These are phyloP conservation scores for Oryza longistaminata DNA, from an alignment of 176 grass and related monocot species.

Conservation along the genomic window DNA sequence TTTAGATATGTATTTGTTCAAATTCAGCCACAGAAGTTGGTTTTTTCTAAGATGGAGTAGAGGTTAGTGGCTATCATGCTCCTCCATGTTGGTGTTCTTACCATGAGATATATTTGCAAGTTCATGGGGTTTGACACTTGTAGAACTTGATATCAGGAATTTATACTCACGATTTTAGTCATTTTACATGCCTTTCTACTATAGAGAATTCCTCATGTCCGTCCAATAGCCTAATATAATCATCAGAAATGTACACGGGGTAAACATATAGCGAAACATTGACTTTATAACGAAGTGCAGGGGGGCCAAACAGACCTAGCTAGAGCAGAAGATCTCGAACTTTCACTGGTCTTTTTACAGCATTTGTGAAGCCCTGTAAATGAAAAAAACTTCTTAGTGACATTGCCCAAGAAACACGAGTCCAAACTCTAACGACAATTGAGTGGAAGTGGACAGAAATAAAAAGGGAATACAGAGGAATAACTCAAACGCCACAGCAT, in stretches of 20 bases:
- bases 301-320: slow-evolving; percentile 24
- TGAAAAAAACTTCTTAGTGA: slow-evolving; percentile 18
- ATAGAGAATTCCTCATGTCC: background rate
- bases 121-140: background rate
- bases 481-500: background rate
- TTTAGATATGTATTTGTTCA: too few species aligned
- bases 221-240: background rate
- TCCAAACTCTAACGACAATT: background rate
- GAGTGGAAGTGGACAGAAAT: background rate
- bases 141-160: background rate
- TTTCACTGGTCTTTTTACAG: slow-evolving; percentile 88
- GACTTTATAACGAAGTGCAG: slow-evolving; percentile 32
- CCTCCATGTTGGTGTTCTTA: background rate
- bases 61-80: too few species aligned
- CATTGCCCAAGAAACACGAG: background rate
- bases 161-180: background rate
- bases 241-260: background rate
- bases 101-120: background rate
- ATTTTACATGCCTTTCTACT: background rate
- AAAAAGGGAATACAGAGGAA: background rate
- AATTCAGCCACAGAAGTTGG: too few species aligned
- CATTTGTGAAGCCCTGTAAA: slow-evolving; percentile 97
- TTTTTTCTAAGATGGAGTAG: too few species aligned
- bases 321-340: slow-evolving; percentile 78
- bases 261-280: slow-evolving; percentile 22